Percentiles rank a stretch among this genome's conserved stretches.
Conservation (phyloP, 1,284 basidiomycete species). For the Cryptococcus sp. region DNA sequence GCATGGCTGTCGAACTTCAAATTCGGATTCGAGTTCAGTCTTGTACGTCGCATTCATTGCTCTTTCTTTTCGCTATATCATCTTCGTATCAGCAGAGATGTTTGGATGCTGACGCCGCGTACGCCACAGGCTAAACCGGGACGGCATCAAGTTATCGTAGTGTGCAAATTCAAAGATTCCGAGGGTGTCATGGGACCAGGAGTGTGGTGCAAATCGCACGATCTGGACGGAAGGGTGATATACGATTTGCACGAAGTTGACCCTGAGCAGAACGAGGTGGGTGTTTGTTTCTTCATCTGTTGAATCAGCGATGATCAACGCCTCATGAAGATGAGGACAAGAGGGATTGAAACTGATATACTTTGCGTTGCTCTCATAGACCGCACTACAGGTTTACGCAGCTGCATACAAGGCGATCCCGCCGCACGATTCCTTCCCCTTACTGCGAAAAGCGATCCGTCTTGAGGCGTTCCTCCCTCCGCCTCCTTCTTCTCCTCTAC, state of each 20-base stretch:
- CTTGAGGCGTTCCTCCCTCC: slow-evolving; percentile 62
- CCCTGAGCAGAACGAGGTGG: slow-evolving; percentile 58
- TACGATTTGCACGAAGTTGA: slow-evolving; percentile 83
- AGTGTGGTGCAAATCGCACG: slow-evolving; percentile 79
- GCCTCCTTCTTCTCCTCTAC: neutral
- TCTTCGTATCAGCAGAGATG: neutral
- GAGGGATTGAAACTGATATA: slow-evolving; percentile 4
- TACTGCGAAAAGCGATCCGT: slow-evolving; percentile 80
- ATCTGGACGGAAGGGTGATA: slow-evolving; percentile 63
- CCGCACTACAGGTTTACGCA: slow-evolving; percentile 81
- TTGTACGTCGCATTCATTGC: slow-evolving; percentile 59
- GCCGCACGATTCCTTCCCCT: slow-evolving; percentile 68
- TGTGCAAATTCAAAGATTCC: slow-evolving; percentile 82
- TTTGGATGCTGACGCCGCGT: neutral
- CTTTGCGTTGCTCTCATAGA: slow-evolving; percentile 56
- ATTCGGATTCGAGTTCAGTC: slow-evolving; percentile 87
- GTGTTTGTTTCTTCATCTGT: slow-evolving; percentile 6
- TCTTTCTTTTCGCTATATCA: neutral
- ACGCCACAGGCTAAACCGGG: slow-evolving; percentile 67
- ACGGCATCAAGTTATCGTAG: slow-evolving; percentile 63
- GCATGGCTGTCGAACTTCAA: slow-evolving; percentile 79
- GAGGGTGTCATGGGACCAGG: slow-evolving; percentile 78
- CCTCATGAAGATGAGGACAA: neutral
- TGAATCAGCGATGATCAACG: neutral
- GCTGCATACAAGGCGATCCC: slow-evolving; percentile 76